Evolutionary conservation across 2,329 filamentous ascomycete genomes (phyloP), one percentile per base, ranked within the genome.

Genomic region (Penicillium concentricum): DNA sequence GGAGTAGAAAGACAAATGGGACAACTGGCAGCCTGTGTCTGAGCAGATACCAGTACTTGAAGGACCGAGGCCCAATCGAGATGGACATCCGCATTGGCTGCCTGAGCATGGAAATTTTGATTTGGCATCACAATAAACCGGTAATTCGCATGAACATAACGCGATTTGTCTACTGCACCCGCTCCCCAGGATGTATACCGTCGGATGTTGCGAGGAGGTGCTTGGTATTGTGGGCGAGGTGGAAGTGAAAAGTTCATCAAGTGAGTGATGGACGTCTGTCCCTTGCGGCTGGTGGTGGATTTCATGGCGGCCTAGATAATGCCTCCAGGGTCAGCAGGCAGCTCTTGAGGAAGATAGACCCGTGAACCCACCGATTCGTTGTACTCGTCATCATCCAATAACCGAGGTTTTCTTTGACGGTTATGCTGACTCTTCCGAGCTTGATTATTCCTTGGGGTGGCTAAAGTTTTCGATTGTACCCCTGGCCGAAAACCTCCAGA

Each of bases 181-280:
- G 90, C 81, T 0, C 91, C 91, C 88, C 90, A 96, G 2, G 88
- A 89, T 43, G 88, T 86, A 72, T 90, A 89, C 52, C 89, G 83
- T 56, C 89, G 85, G 67, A 84, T 82, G 35, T 85, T 81, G 59
- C 84, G 78, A 80, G 79, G 65, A 85, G 83, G 66, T 82, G 82
- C 67, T 45, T 78, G 72, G 57, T 76, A 70, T 59, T 87, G 84
- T 22, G 88, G 88, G 46, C 90, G 85, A 41, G 89, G 87, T 22
- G 92, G 90, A 20, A 91, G 80, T 43, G 89, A 87, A 75, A 97
- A 96, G 78, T 93, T 93, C 82, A 99, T 90, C 56, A 99, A 79
- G 75, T 99, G 94, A 39, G 94, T 97, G 72, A 99, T 99, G 69
- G 91, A 96, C 52, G 92, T 97, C 76, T 97, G 93, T 52, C 94